Percentiles rank a stretch among this genome's conserved stretches.
Evolutionary conservation across 495 filamentous ascomycete species (phyloP).

Genomic region (Aspergillus bridgeri): DNA sequence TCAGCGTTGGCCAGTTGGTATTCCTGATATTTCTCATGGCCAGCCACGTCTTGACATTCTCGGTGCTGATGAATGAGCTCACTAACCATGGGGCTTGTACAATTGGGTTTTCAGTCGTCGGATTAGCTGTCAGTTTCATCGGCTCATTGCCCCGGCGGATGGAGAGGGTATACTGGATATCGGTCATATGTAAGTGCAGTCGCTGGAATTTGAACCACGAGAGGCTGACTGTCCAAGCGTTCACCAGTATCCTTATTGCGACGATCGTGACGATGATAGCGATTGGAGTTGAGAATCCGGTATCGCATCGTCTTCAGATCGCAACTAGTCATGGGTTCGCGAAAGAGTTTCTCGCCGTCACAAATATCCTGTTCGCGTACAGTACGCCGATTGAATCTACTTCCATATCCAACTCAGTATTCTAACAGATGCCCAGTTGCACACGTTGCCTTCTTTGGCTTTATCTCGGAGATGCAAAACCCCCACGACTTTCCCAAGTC

Average conservation of each 20-base stretch:
- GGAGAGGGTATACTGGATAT: constrained; percentile 54
- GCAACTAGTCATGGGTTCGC: constrained; percentile 21
- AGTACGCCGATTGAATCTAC: constrained; percentile 18
- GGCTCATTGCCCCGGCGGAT: constrained; percentile 63
- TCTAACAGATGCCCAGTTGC: constrained; percentile 40
- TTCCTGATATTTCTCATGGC: constrained; percentile 71
- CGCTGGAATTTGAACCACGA: neutral
- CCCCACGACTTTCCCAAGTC: constrained; percentile 63
- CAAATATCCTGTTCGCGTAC: constrained; percentile 43
- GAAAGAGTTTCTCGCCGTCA: constrained; percentile 29
- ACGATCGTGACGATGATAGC: constrained; percentile 69
- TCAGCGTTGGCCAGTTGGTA: constrained; percentile 58
- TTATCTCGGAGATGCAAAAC: constrained; percentile 72
- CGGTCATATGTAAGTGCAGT: constrained; percentile 48
- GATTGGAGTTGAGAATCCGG: constrained; percentile 45
- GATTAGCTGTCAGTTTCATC: constrained; percentile 58
- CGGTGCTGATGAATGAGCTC: constrained; percentile 62
- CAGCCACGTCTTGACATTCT: constrained; percentile 66
- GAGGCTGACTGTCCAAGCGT: constrained; percentile 27
- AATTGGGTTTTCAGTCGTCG: constrained; percentile 62
- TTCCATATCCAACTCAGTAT: neutral
- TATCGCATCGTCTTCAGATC: constrained; percentile 16
- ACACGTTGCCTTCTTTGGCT: constrained; percentile 69
- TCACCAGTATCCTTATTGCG: constrained; percentile 60
- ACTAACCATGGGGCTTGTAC: constrained; percentile 63